phyloP scores from a whole-genome alignment of 257 asterid genomes.

The Thymus mandschuricus region DNA sequence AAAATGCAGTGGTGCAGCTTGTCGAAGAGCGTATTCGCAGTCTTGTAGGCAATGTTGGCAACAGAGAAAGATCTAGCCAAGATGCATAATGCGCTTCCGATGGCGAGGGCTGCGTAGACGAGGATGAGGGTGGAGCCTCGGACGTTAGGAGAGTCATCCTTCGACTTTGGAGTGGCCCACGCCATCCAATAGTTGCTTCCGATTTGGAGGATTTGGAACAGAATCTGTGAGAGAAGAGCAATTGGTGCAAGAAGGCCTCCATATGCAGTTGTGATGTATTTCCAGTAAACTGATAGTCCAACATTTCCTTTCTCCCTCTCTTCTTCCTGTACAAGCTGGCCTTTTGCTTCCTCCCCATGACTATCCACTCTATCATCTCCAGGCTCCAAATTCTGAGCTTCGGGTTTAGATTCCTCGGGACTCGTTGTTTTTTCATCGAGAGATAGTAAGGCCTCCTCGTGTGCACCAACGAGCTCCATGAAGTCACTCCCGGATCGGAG shows the following conservation, averaged over 20 bases:
- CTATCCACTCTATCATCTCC: slow-evolving; percentile 41
- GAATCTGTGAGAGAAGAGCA: slow-evolving; percentile 58
- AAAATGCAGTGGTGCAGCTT: slow-evolving; percentile 73
- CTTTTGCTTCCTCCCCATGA: slow-evolving; percentile 37
- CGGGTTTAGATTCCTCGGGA: not conserved
- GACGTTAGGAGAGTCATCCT: slow-evolving; percentile 58
- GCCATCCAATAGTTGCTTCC: slow-evolving; percentile 99
- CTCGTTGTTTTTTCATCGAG: slow-evolving; percentile 46
- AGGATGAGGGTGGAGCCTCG: slow-evolving; percentile 60
- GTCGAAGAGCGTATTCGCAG: slow-evolving; percentile 70
- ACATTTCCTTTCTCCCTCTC: slow-evolving; percentile 91
- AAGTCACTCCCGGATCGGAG: slow-evolving; percentile 69
- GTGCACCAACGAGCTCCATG: slow-evolving; percentile 90
- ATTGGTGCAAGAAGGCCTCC: slow-evolving; percentile 84
- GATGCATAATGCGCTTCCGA: slow-evolving; percentile 69
- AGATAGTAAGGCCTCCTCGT: slow-evolving; percentile 69
- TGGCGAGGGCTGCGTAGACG: slow-evolving; percentile 63
- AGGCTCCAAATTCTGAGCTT: not conserved
- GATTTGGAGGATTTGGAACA: slow-evolving; percentile 76
- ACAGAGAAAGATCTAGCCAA: slow-evolving; percentile 61
- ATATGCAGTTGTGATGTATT: slow-evolving; percentile 69
- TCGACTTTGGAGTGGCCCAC: slow-evolving; percentile 91
- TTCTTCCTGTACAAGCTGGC: slow-evolving; percentile 87
- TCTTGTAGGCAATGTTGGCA: slow-evolving; percentile 62
- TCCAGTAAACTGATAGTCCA: slow-evolving; percentile 76